Conservation (phyloP, 2,329 filamentous ascomycete species). For the Rachicladosporium sp. region DNA sequence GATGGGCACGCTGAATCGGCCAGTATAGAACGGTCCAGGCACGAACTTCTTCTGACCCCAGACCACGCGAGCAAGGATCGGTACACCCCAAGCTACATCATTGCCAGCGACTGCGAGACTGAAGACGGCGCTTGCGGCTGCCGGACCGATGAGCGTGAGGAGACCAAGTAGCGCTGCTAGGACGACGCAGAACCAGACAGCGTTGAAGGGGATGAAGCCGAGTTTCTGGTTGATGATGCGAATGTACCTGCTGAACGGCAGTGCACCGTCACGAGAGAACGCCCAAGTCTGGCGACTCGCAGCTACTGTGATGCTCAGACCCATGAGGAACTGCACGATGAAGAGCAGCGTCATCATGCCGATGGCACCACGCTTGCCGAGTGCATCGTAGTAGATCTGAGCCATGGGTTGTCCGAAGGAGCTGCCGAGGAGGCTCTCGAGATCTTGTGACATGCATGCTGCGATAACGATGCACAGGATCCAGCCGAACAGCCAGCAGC, state of each 20-base stretch:
- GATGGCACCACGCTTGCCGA: conserved; percentile 47
- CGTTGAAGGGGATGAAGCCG: conserved; percentile 45
- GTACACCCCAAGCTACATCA: conserved; percentile 47
- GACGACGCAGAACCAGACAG: conserved; percentile 42
- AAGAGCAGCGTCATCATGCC: conserved; percentile 48
- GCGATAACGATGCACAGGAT: conserved; percentile 47
- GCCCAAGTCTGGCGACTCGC: conserved; percentile 51
- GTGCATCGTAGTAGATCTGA: conserved; percentile 48
- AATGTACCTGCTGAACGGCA: conserved; percentile 48
- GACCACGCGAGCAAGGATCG: conserved; percentile 45
- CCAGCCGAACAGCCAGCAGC: conserved; percentile 45
- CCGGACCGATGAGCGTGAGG: conserved; percentile 45
- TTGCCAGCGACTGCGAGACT: conserved; percentile 48
- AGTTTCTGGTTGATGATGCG: conserved; percentile 42
- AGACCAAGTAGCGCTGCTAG: conserved; percentile 43
- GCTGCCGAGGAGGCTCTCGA: conserved; percentile 36
- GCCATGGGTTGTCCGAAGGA: conserved; percentile 49
- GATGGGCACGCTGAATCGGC: conserved; percentile 39
- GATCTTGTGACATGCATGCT: conserved; percentile 42
- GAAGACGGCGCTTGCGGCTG: conserved; percentile 48
- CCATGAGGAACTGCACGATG: conserved; percentile 52
- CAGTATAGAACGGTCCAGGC: conserved; percentile 49
- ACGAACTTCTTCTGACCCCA: conserved; percentile 48
- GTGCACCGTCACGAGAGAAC: conserved; percentile 49
- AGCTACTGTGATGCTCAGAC: conserved; percentile 45